Percentiles rank a stretch among this genome's conserved stretches.
These are phyloP conservation scores for Kalaharituber pfeilii DNA, from an alignment of 2,329 filamentous ascomycete genomes.

Conservation along the genomic window DNA sequence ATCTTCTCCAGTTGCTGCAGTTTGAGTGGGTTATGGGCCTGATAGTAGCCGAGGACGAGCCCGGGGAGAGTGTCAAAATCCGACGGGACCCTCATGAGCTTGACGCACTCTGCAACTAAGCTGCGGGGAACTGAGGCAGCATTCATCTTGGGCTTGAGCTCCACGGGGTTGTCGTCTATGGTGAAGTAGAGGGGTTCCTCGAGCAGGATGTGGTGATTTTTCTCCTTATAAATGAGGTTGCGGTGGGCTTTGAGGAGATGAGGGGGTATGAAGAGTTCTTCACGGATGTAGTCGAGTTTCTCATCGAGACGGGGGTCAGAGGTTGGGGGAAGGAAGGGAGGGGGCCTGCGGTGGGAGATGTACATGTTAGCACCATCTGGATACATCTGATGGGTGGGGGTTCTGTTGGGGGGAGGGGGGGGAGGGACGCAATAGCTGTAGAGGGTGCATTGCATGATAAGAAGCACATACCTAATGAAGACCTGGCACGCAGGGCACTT, in stretches of 20 bases:
- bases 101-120: conserved; percentile 10
- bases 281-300: conserved; percentile 38
- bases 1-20: conserved; percentile 9
- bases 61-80: conserved; percentile 25
- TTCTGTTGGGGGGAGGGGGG: neutral
- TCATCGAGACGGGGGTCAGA: conserved; percentile 71
- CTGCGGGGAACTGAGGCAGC: neutral
- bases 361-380: conserved; percentile 7
- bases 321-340: conserved; percentile 66
- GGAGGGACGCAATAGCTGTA: too few relatives aligned
- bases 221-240: conserved; percentile 42
- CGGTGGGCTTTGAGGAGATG: conserved; percentile 41
- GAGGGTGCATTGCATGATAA: too few relatives aligned
- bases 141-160: conserved; percentile 13
- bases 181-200: conserved; percentile 26
- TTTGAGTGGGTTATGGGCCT: neutral
- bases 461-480: neutral
- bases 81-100: conserved; percentile 23
- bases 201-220: conserved; percentile 26
- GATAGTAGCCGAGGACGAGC: conserved; percentile 24
- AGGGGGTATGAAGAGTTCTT: conserved; percentile 43
- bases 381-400: conserved; percentile 5
- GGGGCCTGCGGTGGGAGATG: conserved; percentile 9
- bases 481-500: neutral
- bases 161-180: conserved; percentile 36